These are phyloP conservation scores for Dicorynia guianensis DNA, from an alignment of 306 rosid genomes.

Conservation along the genomic window DNA sequence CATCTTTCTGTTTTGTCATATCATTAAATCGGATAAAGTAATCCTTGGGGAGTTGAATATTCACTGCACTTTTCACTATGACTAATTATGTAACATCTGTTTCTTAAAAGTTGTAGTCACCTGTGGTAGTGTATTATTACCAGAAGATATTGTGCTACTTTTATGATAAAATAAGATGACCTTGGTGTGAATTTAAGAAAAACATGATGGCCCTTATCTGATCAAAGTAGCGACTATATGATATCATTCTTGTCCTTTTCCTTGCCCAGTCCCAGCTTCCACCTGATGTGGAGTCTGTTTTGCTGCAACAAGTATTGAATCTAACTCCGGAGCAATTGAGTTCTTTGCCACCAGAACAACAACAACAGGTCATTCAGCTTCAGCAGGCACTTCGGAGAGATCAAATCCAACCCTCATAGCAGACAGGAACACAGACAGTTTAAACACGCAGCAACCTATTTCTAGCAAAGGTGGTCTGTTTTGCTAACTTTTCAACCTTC, in stretches of 20 bases:
- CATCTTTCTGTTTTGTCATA: too few species aligned
- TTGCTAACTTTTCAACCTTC: conserved; percentile 31
- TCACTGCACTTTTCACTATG: too few species aligned
- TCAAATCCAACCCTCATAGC: conserved; percentile 69
- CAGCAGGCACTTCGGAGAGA: conserved; percentile 82
- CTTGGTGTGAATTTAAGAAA: too few species aligned
- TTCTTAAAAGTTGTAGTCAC: too few species aligned
- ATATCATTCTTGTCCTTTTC: conserved; percentile 19
- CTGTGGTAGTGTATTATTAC: too few species aligned
- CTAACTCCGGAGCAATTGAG: conserved; percentile 91
- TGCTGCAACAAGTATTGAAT: conserved; percentile 89
- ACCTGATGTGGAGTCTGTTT: conserved; percentile 67
- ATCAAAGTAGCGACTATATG: not conserved
- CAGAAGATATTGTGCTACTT: too few species aligned
- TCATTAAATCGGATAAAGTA: too few species aligned
- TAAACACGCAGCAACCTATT: conserved; percentile 26
- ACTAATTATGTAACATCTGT: too few species aligned
- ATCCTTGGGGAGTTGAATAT: too few species aligned
- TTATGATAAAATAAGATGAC: too few species aligned
- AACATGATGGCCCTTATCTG: not conserved
- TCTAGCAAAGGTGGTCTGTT: conserved; percentile 24
- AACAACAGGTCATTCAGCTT: conserved; percentile 87
- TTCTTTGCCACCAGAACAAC: conserved; percentile 88
- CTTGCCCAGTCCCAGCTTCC: conserved; percentile 61
- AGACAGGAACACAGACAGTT: conserved; percentile 28